Percentiles rank a stretch among this genome's conserved stretches.
Conservation (phyloP, 2,329 filamentous ascomycete species). For the Dendryphion nanum region DNA sequence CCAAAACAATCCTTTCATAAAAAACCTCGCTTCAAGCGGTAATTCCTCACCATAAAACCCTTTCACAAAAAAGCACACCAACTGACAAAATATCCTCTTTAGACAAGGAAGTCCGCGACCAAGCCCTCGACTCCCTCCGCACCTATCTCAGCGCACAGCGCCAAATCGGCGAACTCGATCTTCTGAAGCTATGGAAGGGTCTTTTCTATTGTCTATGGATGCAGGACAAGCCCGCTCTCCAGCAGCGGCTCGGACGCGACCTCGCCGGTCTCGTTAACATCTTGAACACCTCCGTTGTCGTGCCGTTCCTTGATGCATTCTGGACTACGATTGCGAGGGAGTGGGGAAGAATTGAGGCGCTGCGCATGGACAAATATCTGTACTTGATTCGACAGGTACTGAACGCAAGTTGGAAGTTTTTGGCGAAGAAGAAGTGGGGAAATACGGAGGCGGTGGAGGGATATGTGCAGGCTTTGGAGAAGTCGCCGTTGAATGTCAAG, state of each 20-base stretch:
- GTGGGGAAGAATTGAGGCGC: slow-evolving; percentile 51
- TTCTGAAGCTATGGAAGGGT: slow-evolving; percentile 90
- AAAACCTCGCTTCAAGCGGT: slow-evolving; percentile 83
- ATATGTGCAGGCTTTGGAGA: slow-evolving; percentile 49
- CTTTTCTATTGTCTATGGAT: slow-evolving; percentile 93
- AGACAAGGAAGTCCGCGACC: slow-evolving; percentile 78
- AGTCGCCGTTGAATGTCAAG: slow-evolving; percentile 45
- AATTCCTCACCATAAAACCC: slow-evolving; percentile 31
- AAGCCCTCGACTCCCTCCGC: slow-evolving; percentile 73
- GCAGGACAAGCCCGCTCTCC: slow-evolving; percentile 83
- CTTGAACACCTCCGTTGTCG: slow-evolving; percentile 48
- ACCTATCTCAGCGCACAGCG: slow-evolving; percentile 68
- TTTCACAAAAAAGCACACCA: neutral
- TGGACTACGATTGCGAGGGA: slow-evolving; percentile 54
- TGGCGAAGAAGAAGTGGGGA: slow-evolving; percentile 43
- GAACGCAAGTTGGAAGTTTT: slow-evolving; percentile 61
- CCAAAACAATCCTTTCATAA: slow-evolving; percentile 68
- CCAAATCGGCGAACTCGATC: slow-evolving; percentile 65
- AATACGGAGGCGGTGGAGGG: slow-evolving; percentile 38
- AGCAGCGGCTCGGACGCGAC: slow-evolving; percentile 77
- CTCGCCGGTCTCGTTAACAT: slow-evolving; percentile 69
- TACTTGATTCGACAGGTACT: slow-evolving; percentile 78
- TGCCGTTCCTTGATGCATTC: slow-evolving; percentile 50
- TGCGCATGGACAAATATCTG: slow-evolving; percentile 82
- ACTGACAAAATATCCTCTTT: neutral